These are phyloP conservation scores for Rhizopus arrhizus DNA, from an alignment of 371 early-diverging fungal species.

Conservation along the genomic window DNA sequence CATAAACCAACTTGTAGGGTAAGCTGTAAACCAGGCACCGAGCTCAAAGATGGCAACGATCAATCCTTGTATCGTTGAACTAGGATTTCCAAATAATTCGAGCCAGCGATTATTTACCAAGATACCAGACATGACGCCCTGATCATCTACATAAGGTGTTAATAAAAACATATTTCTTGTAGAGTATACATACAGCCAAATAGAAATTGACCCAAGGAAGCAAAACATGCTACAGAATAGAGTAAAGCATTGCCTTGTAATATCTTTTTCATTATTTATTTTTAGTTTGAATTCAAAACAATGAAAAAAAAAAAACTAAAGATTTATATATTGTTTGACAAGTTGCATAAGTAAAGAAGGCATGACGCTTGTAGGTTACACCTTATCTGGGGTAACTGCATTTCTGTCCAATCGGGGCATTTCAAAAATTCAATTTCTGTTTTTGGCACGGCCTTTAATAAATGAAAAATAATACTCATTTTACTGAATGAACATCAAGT, in stretches of 20 bases:
- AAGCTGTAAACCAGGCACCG: slow-evolving; percentile 48
- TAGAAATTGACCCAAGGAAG: slow-evolving; percentile 44
- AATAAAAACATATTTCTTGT: not conserved
- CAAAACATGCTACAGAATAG: slow-evolving; percentile 42
- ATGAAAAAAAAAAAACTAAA: not conserved
- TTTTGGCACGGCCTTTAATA: no score
- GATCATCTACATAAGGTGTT: slow-evolving; percentile 27
- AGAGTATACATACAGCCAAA: slow-evolving; percentile 44
- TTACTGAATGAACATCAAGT: not conserved
- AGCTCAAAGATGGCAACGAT: slow-evolving; percentile 45
- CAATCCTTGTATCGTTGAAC: slow-evolving; percentile 41
- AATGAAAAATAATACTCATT: not conserved
- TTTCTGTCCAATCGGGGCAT: slow-evolving; percentile 12
- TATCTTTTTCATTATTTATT: slow-evolving; percentile 11
- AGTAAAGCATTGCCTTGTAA: slow-evolving; percentile 27
- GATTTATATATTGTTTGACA: slow-evolving; percentile 3
- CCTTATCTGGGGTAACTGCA: not conserved
- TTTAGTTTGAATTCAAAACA: not conserved
- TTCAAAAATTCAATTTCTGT: not conserved
- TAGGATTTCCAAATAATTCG: slow-evolving; percentile 27
- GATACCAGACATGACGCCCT: slow-evolving; percentile 46
- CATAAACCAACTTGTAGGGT: slow-evolving; percentile 40
- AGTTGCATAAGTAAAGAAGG: not conserved
- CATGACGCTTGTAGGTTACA: no score
- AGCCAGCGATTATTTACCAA: slow-evolving; percentile 44